A percentile compares a stretch with the other conserved stretches of the same genome.
phyloP scores from a whole-genome alignment of 2,329 filamentous ascomycete genomes.

The Ascochyta rabiei region DNA sequence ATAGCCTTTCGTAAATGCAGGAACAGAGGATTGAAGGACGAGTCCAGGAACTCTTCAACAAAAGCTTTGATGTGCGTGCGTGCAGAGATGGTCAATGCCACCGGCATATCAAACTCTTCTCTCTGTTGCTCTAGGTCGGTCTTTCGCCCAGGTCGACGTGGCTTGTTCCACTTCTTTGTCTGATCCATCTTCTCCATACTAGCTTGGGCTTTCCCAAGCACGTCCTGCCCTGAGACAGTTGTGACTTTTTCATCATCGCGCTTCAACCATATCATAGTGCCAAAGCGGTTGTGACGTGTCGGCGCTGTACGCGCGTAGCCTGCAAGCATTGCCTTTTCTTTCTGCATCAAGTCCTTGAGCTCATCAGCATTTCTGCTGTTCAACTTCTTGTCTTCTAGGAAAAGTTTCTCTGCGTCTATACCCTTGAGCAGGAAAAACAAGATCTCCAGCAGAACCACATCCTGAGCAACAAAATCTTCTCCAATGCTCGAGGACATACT shows the following conservation, averaged over 20 bases:
- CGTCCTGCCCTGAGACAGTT: conserved; percentile 86
- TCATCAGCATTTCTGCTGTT: conserved; percentile 73
- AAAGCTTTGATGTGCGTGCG: conserved; percentile 79
- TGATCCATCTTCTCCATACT: conserved; percentile 88
- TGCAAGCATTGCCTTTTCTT: conserved; percentile 83
- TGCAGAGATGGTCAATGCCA: conserved; percentile 73
- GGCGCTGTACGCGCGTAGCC: conserved; percentile 78
- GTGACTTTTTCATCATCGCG: conserved; percentile 82
- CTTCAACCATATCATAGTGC: conserved; percentile 97
- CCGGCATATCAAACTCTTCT: conserved; percentile 75
- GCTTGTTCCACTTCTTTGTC: conserved; percentile 87
- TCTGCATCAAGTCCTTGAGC: conserved; percentile 74
- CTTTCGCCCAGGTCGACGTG: conserved; percentile 59
- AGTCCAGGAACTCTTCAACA: conserved; percentile 91
- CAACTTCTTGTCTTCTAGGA: conserved; percentile 78
- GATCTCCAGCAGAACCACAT: conserved; percentile 87
- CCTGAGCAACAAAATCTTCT: conserved; percentile 89
- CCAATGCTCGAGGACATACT: conserved; percentile 91
- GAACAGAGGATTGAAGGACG: conserved; percentile 90
- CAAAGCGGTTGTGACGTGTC: conserved; percentile 90
- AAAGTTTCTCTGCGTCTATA: conserved; percentile 81
- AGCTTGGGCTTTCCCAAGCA: conserved; percentile 72
- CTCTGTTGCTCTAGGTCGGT: conserved; percentile 46
- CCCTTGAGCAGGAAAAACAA: conserved; percentile 93
- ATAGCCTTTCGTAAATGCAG: conserved; percentile 85